phyloP scores from a whole-genome alignment of 305 asterid genomes.

The Solanum hybrid region DNA sequence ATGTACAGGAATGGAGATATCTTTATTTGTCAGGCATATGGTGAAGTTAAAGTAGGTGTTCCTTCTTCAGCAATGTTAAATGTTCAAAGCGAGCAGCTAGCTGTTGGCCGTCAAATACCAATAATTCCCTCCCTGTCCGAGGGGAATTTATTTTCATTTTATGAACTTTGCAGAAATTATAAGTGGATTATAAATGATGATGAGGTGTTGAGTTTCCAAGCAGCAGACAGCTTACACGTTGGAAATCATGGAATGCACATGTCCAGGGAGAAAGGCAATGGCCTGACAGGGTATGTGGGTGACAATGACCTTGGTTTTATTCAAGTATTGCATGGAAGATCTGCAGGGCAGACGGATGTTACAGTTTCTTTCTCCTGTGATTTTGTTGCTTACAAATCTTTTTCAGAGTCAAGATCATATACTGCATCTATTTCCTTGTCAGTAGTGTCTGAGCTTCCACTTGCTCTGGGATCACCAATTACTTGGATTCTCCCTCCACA shows the following conservation, averaged over 20 bases:
- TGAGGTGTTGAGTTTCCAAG: slow-evolving; percentile 44
- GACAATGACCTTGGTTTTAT: slow-evolving; percentile 42
- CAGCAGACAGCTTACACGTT: slow-evolving; percentile 13
- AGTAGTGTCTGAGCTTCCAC: slow-evolving; percentile 80
- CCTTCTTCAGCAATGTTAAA: slow-evolving; percentile 62
- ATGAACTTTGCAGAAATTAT: slow-evolving; percentile 60
- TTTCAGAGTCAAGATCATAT: slow-evolving; percentile 42
- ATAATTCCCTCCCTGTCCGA: slow-evolving; percentile 64
- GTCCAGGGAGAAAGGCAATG: slow-evolving; percentile 16
- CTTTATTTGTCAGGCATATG: slow-evolving; percentile 59
- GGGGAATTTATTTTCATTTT: slow-evolving; percentile 78
- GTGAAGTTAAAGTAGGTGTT: slow-evolving; percentile 62
- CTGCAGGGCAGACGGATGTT: slow-evolving; percentile 67
- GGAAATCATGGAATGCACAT: slow-evolving; percentile 11
- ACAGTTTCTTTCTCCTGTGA: slow-evolving; percentile 67
- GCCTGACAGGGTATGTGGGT: slow-evolving; percentile 25
- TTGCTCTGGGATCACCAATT: slow-evolving; percentile 60
- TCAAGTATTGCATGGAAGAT: slow-evolving; percentile 56
- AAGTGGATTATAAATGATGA: slow-evolving; percentile 61
- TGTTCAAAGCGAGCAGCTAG: slow-evolving; percentile 68
- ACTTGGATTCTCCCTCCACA: slow-evolving; percentile 89
- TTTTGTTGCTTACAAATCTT: slow-evolving; percentile 33
- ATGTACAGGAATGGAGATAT: slow-evolving; percentile 49
- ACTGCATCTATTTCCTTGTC: slow-evolving; percentile 47
- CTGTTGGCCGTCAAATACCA: slow-evolving; percentile 53